Percentiles rank a stretch among this genome's conserved stretches.
Evolutionary conservation across 495 filamentous ascomycete species (phyloP).

Genomic region (Gamarada debralockiae): DNA sequence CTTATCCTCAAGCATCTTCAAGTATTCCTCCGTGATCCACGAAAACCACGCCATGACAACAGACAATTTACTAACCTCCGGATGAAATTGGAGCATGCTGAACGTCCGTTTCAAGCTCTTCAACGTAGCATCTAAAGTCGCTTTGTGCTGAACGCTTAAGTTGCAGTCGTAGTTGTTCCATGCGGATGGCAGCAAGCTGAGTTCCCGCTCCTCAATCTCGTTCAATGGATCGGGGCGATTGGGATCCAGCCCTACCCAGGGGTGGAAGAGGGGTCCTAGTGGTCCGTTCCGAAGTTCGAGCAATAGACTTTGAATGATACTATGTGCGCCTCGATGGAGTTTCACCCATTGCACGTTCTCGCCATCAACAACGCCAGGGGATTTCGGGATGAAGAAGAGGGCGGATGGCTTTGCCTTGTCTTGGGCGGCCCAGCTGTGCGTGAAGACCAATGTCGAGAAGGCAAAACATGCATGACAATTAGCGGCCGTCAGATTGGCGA

Average conservation of each 20-base stretch:
- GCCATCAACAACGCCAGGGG: background rate
- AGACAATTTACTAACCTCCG: constrained; percentile 5
- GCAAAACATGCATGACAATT: constrained; percentile 21
- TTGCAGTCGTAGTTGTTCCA: background rate
- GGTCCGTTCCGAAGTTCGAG: constrained; percentile 6
- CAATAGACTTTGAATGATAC: background rate
- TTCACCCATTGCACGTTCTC: constrained; percentile 16
- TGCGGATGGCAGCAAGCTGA: constrained; percentile 4
- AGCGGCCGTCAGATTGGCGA: constrained; percentile 9
- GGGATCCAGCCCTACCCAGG: constrained; percentile 8
- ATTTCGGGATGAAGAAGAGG: constrained; percentile 14
- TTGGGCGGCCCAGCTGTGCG: constrained; percentile 16
- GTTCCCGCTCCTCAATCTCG: constrained; percentile 1
- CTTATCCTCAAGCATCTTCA: constrained; percentile 16
- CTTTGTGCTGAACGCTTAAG: background rate
- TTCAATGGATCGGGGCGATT: constrained; percentile 7
- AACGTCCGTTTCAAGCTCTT: constrained; percentile 4
- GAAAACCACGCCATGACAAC: constrained; percentile 15
- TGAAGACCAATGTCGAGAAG: constrained; percentile 12
- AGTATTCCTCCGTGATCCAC: constrained; percentile 5
- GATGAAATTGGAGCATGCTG: constrained; percentile 10
- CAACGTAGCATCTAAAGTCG: background rate
- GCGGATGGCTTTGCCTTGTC: constrained; percentile 13
- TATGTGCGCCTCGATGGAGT: constrained; percentile 14
- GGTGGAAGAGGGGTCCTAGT: constrained; percentile 1